A percentile compares a stretch with the other conserved stretches of the same genome.
Evolutionary conservation across 2,329 filamentous ascomycete species (phyloP).

Genomic region (Botrytis aclada): DNA sequence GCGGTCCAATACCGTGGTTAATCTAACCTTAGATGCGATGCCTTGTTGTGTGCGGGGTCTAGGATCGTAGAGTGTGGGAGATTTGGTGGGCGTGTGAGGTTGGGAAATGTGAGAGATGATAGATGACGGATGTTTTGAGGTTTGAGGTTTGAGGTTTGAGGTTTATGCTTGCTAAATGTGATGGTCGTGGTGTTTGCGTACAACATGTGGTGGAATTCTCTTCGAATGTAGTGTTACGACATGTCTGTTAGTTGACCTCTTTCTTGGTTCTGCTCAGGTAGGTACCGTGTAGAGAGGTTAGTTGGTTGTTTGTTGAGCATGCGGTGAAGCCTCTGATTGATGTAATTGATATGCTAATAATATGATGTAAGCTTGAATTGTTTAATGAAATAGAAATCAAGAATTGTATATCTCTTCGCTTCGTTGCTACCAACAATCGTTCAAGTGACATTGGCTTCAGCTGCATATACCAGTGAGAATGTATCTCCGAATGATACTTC

Average conservation of each 20-base stretch:
- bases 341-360: not conserved
- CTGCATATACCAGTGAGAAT: not conserved
- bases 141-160: not conserved
- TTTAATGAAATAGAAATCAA: not conserved
- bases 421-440: not conserved
- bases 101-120: not conserved
- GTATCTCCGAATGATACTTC: not conserved
- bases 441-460: not conserved
- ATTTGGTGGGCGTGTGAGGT: not conserved
- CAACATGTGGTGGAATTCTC: not conserved
- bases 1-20: not conserved
- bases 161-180: not conserved
- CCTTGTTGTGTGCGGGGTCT: not conserved
- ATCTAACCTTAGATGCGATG: constrained; percentile 6
- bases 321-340: not conserved
- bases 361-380: not conserved
- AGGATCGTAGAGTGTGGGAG: not conserved
- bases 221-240: not conserved
- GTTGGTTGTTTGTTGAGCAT: not conserved
- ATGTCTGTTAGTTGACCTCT: not conserved
- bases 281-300: too few relatives aligned
- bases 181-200: not conserved
- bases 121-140: not conserved
- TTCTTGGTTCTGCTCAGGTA: not conserved
- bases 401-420: not conserved